Base-by-base conservation (phyloP, 768 basidiomycete species). In the Steccherinum ochraceum region DNA sequence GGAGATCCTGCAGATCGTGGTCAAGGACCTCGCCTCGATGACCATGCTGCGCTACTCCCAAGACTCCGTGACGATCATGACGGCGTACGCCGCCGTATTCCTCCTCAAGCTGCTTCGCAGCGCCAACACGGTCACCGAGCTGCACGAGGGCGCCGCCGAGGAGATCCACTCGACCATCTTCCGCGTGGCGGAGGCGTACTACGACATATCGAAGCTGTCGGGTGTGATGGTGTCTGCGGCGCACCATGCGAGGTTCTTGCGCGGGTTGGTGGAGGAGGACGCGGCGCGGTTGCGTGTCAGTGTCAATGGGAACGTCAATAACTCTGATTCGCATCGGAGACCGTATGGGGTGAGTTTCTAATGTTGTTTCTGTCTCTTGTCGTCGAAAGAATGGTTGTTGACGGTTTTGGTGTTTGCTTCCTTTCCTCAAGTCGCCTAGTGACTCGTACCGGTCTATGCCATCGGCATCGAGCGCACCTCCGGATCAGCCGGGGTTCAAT, bases 41-140 rank as follows among this genome's bases (percentile, higher is more conserved):
- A 79, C 79, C 60, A 83, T 91, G 66, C 76, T 92, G 89, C 83
- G 84, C 42, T 93, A 92, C 58, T 79, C 85, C 5, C 90, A 92
- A 70, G 89, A 92, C 63, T 84, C 86, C 3, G 80, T 89, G 53
- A 83, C 85, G 5, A 79, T 86, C 43, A 92, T 92, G 89, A 86
- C 86, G 18, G 90, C 88, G 21, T 92, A 92, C 60, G 81, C 86
- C 44, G 89, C 89, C 18, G 81, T 92, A 30, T 85, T 89, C 62
- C 68, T 93, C 55, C 70, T 92, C 56, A 84, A 77, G 89, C 77
- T 92, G 46, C 72, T 90, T 35, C 83, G 88, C 30, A 81, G 77
- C 53, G 73, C 83, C 13, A 79, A 72, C 52, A 78, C 79, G 4
- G 67, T 73, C 48, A 64, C 78, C 44, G 79, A 81, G 57, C 67